Conservation (phyloP, 768 basidiomycete genomes). For the Termitomyces sp. region DNA sequence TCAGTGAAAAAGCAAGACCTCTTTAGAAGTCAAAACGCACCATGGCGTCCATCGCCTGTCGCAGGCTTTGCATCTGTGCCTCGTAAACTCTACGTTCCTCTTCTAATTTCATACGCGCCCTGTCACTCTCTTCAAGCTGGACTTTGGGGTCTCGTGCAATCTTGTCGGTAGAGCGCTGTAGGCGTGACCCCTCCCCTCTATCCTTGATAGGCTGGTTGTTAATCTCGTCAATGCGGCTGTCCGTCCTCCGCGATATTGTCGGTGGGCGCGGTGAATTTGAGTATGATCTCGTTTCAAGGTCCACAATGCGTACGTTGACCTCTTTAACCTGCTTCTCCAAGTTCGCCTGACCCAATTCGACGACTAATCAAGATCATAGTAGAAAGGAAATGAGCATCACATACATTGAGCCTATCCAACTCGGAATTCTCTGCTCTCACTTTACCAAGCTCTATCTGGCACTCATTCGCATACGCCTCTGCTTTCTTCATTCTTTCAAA, state of each 20-base stretch:
- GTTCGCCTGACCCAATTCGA: constrained; percentile 44
- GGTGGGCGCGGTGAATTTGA: constrained; percentile 55
- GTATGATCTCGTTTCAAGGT: constrained; percentile 76
- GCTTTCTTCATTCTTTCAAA: constrained; percentile 79
- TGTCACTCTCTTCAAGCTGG: constrained; percentile 56
- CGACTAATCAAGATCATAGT: constrained; percentile 1
- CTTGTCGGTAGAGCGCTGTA: constrained; percentile 25
- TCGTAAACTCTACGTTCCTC: constrained; percentile 61
- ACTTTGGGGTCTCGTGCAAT: constrained; percentile 44
- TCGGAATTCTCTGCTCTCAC: constrained; percentile 78
- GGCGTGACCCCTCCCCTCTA: constrained; percentile 40
- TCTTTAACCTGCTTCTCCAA: constrained; percentile 86
- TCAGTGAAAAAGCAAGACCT: background rate
- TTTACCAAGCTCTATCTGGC: constrained; percentile 69
- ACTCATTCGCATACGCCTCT: constrained; percentile 69
- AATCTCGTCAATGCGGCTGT: constrained; percentile 70
- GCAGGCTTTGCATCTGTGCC: constrained; percentile 47
- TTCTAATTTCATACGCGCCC: constrained; percentile 55
- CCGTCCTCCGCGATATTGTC: constrained; percentile 51
- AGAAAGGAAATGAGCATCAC: constrained; percentile 7
- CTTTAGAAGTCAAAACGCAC: constrained; percentile 32
- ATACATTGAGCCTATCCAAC: constrained; percentile 71
- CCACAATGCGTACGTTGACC: constrained; percentile 74
- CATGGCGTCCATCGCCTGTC: constrained; percentile 53
- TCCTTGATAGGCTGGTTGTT: constrained; percentile 44